Evolutionary conservation across 805 yeast species (phyloP).

Genomic region (Phaffomyces antillensis): DNA sequence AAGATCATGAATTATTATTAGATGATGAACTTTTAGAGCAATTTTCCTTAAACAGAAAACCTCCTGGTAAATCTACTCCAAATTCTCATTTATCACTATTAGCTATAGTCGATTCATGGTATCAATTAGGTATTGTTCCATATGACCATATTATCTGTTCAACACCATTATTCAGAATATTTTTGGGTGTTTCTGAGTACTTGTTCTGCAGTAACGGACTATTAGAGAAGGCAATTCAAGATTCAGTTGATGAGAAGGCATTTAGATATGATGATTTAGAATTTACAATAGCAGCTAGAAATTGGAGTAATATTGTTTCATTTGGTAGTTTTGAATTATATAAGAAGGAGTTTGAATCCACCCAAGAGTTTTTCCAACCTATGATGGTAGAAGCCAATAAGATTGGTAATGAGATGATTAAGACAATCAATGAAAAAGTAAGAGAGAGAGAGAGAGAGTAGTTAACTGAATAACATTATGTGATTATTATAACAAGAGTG

Average conservation of each 20-base stretch:
- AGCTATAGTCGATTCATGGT: conserved; percentile 95
- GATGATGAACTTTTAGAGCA: conserved; percentile 75
- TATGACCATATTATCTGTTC: conserved; percentile 96
- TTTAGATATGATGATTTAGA: conserved; percentile 89
- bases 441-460: neutral
- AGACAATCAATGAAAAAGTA: conserved; percentile 48
- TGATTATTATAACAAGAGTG: neutral
- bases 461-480: neutral
- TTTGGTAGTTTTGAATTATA: conserved; percentile 72
- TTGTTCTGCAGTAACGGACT: conserved; percentile 78
- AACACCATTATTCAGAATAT: conserved; percentile 87
- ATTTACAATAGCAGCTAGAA: conserved; percentile 82
- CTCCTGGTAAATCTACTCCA: conserved; percentile 55
- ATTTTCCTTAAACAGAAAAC: conserved; percentile 71
- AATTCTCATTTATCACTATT: conserved; percentile 86
- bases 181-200: conserved; percentile 90
- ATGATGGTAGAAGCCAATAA: conserved; percentile 84
- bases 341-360: conserved; percentile 61
- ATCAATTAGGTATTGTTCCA: conserved; percentile 74
- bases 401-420: conserved; percentile 91
- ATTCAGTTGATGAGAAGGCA: conserved; percentile 55
- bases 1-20: conserved; percentile 52
- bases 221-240: conserved; percentile 72
- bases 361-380: conserved; percentile 78
- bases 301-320: conserved; percentile 77